Evolutionary conservation across 768 basidiomycete genomes (phyloP).

Genomic region (Crepidotus variabilis): DNA sequence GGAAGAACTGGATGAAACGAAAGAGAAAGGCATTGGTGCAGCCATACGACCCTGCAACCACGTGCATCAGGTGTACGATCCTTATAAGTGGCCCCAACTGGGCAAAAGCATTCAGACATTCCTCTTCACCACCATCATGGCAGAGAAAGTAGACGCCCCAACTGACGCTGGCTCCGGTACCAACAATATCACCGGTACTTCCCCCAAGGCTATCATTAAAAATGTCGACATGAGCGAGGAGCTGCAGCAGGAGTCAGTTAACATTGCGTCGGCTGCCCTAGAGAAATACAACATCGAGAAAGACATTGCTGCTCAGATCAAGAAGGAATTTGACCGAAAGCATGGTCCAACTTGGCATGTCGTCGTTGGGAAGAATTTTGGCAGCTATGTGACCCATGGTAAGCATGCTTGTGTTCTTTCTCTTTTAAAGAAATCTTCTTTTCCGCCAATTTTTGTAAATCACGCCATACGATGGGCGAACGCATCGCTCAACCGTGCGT

Average conservation of each 20-base stretch:
- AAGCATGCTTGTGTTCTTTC: constrained; percentile 20
- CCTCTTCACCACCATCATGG: constrained; percentile 29
- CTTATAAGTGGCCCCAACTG: constrained; percentile 8
- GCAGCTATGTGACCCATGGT: constrained; percentile 98
- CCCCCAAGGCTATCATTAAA: constrained; percentile 89
- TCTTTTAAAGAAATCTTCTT: neutral
- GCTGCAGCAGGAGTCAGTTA: constrained; percentile 93
- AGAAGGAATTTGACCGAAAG: constrained; percentile 94
- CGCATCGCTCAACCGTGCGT: constrained; percentile 11
- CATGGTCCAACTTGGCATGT: constrained; percentile 97
- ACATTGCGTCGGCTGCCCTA: constrained; percentile 80
- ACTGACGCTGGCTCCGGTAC: constrained; percentile 35
- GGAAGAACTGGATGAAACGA: neutral
- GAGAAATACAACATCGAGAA: constrained; percentile 95
- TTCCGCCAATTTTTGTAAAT: constrained; percentile 12
- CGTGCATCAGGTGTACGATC: constrained; percentile 12
- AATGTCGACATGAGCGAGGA: constrained; percentile 96
- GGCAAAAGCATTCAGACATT: constrained; percentile 9
- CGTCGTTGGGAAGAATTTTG: constrained; percentile 99
- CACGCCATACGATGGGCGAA: neutral
- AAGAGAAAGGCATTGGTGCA: neutral
- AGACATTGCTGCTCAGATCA: constrained; percentile 96
- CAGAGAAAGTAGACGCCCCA: constrained; percentile 57
- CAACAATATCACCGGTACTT: constrained; percentile 26
- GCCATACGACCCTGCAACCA: constrained; percentile 19